phyloP scores from a whole-genome alignment of 2,329 filamentous ascomycete species.

The Hypoxylon sp. region DNA sequence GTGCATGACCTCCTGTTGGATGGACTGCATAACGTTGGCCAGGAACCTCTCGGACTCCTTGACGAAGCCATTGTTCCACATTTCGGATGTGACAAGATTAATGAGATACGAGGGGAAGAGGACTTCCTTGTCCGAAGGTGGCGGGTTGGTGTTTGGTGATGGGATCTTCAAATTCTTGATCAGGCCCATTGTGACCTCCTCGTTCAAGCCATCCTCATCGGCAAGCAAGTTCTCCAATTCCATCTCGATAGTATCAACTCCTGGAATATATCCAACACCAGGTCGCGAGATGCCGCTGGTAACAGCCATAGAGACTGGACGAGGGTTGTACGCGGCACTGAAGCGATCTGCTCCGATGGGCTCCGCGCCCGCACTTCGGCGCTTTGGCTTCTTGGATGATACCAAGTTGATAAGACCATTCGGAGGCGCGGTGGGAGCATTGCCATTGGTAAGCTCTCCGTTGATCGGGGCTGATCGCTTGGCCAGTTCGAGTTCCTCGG shows the following conservation, averaged over 20 bases:
- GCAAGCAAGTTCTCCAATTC: constrained; percentile 94
- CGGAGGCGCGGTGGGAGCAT: constrained; percentile 67
- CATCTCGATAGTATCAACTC: constrained; percentile 91
- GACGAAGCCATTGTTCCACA: constrained; percentile 99
- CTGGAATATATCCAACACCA: constrained; percentile 83
- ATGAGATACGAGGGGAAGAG: constrained; percentile 99
- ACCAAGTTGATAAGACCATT: constrained; percentile 96
- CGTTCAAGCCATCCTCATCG: constrained; percentile 95
- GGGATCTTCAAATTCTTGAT: constrained; percentile 98
- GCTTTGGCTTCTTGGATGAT: constrained; percentile 95
- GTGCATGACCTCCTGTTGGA: constrained; percentile 99
- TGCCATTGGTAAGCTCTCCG: constrained; percentile 77
- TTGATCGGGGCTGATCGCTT: constrained; percentile 83
- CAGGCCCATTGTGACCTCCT: constrained; percentile 95
- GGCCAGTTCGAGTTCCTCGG: constrained; percentile 91
- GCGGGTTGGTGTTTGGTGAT: constrained; percentile 85
- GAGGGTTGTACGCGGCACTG: constrained; percentile 92
- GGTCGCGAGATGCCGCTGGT: constrained; percentile 76
- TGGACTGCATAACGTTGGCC: constrained; percentile 99
- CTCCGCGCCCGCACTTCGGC: constrained; percentile 91
- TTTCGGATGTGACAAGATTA: constrained; percentile 98
- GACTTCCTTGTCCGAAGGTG: constrained; percentile 97
- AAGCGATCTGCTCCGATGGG: constrained; percentile 89
- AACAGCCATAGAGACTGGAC: constrained; percentile 96
- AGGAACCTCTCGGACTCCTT: constrained; percentile 99